Conservation (phyloP, 176 grass and related monocot species). For the Puccinellia tenuiflora region DNA sequence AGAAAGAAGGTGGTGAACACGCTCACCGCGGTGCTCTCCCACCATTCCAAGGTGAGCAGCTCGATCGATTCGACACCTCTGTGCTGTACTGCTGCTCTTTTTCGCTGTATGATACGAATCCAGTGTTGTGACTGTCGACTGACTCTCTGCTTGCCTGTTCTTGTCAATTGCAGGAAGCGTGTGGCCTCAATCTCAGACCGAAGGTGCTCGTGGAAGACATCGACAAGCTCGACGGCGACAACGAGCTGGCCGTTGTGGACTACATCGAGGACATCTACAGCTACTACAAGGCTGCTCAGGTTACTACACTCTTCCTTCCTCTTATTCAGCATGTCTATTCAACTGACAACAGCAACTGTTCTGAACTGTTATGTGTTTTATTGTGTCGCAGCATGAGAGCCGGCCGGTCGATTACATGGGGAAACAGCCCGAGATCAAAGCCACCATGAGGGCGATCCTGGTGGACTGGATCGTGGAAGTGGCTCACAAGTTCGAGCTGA, state of each 20-base stretch:
- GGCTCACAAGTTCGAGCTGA: slow-evolving; percentile 36
- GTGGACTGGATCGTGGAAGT: slow-evolving; percentile 45
- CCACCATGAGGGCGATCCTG: slow-evolving; percentile 43
- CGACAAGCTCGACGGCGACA: slow-evolving; percentile 39
- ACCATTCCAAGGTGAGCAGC: slow-evolving; percentile 84
- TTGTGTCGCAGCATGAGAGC: slow-evolving; percentile 44
- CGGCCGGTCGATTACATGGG: slow-evolving; percentile 58
- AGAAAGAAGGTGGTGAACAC: slow-evolving; percentile 62
- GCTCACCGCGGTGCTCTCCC: slow-evolving; percentile 62
- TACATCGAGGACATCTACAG: slow-evolving; percentile 71
- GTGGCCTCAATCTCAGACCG: slow-evolving; percentile 31
- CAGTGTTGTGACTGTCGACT: not conserved
- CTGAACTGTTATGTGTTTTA: too few relatives aligned
- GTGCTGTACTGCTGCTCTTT: not conserved
- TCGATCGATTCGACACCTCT: not conserved
- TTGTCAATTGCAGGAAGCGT: slow-evolving; percentile 35
- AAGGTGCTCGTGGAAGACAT: slow-evolving; percentile 40
- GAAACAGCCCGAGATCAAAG: slow-evolving; percentile 39
- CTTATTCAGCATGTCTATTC: not conserved
- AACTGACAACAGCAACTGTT: not conserved
- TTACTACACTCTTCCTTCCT: slow-evolving; percentile 3
- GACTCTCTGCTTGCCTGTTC: not conserved
- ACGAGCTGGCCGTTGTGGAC: slow-evolving; percentile 54
- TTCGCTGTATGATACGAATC: not conserved
- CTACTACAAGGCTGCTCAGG: slow-evolving; percentile 53